Conservation (phyloP, 371 early-diverging fungal species). For the Umbelopsis sp. region DNA sequence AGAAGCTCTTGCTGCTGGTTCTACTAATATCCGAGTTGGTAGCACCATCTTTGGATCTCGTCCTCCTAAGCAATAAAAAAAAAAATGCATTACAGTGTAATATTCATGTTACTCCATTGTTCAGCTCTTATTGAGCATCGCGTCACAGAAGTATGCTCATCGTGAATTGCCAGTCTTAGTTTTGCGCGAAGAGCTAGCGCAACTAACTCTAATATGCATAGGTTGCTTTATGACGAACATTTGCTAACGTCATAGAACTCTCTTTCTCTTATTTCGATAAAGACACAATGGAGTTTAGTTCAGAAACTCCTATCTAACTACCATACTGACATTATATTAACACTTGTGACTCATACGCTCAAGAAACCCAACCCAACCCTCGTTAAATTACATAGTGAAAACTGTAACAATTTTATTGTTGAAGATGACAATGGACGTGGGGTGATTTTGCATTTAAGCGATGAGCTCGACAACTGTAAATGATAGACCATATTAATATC, state of each 20-base stretch:
- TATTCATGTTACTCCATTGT: neutral
- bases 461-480: slow-evolving; percentile 51
- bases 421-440: slow-evolving; percentile 17
- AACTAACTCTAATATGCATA: too few species aligned
- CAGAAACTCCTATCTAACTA: too few species aligned
- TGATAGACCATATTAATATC: neutral
- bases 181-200: too few species aligned
- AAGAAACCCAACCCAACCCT: neutral
- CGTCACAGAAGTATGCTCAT: too few species aligned
- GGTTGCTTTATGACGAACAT: too few species aligned
- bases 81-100: neutral
- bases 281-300: too few species aligned
- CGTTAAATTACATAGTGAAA: neutral
- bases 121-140: too few species aligned
- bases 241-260: too few species aligned
- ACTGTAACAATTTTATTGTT: slow-evolving; percentile 17
- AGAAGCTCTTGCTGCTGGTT: slow-evolving; percentile 80
- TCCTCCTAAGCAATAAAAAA: slow-evolving; percentile 3
- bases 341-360: too few species aligned
- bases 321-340: too few species aligned
- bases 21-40: slow-evolving; percentile 93
- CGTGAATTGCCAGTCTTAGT: too few species aligned
- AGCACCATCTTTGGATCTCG: slow-evolving; percentile 87
- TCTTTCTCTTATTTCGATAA: too few species aligned
- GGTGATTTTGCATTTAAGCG: slow-evolving; percentile 38